Percentiles rank a stretch among this genome's conserved stretches.
Conservation (phyloP, 345 rosid genomes). For the Anastatica hierochuntica region DNA sequence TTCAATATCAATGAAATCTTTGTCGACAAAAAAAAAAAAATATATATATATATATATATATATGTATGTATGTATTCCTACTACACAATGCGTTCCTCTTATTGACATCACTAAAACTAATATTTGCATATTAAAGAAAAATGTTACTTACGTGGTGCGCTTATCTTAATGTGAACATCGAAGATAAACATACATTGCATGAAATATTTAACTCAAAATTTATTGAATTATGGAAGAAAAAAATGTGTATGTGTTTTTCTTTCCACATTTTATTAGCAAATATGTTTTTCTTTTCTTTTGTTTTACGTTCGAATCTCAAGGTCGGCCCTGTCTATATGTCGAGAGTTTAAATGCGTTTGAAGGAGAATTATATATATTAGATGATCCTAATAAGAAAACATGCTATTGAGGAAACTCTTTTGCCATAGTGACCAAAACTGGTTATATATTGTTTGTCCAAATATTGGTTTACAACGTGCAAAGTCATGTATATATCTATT, state of each 20-base stretch:
- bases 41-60: too few relatives aligned
- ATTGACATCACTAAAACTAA: conserved; percentile 13
- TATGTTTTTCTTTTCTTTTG: neutral
- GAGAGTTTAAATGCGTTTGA: too few relatives aligned
- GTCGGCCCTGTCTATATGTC: too few relatives aligned
- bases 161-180: conserved; percentile 11
- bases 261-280: neutral
- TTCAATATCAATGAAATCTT: too few relatives aligned
- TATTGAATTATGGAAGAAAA: neutral
- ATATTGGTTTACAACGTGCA: neutral
- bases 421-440: neutral
- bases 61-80: too few relatives aligned
- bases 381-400: too few relatives aligned
- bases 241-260: too few relatives aligned
- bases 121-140: neutral
- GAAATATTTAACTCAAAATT: too few relatives aligned
- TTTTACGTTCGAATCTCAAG: neutral
- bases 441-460: neutral
- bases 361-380: too few relatives aligned
- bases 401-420: too few relatives aligned
- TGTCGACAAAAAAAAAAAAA: too few relatives aligned
- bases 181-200: neutral
- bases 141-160: conserved; percentile 14
- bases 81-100: conserved; percentile 13
- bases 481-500: neutral